phyloP scores from a whole-genome alignment of 768 basidiomycete species.

The Sporobolomyces phaffii region DNA sequence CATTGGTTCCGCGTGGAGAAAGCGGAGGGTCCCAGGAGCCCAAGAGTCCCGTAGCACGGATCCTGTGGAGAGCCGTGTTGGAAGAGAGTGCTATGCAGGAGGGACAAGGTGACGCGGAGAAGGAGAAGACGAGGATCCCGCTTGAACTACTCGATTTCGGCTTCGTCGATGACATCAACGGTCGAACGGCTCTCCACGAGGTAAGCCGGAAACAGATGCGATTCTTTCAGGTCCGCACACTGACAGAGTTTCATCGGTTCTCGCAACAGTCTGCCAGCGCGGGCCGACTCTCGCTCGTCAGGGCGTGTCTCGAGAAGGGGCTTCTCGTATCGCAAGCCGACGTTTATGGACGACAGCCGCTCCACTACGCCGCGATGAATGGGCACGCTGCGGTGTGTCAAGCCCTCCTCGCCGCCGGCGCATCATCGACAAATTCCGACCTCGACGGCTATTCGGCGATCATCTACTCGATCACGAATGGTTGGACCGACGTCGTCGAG shows the following conservation, averaged over 20 bases:
- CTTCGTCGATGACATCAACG: slow-evolving; percentile 95
- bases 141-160: slow-evolving; percentile 73
- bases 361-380: slow-evolving; percentile 95
- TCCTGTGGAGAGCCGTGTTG: slow-evolving; percentile 86
- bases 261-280: slow-evolving; percentile 59
- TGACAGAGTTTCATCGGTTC: no score
- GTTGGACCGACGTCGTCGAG: slow-evolving; percentile 71
- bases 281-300: slow-evolving; percentile 68
- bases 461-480: slow-evolving; percentile 83
- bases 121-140: slow-evolving; percentile 48
- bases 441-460: slow-evolving; percentile 92
- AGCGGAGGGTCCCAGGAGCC: slow-evolving; percentile 52
- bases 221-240: no score
- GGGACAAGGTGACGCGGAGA: slow-evolving; percentile 49
- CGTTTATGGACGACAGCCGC: slow-evolving; percentile 81
- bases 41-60: slow-evolving; percentile 71
- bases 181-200: slow-evolving; percentile 85
- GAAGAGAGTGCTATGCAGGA: slow-evolving; percentile 53
- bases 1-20: slow-evolving; percentile 55
- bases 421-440: slow-evolving; percentile 64
- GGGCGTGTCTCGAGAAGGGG: slow-evolving; percentile 68
- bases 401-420: slow-evolving; percentile 65
- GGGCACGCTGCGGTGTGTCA: slow-evolving; percentile 72
- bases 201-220: no score
- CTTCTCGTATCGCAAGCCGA: slow-evolving; percentile 70